Evolutionary conservation across 371 early-diverging fungal species (phyloP).

Genomic region (Nosema muscidifuracis): DNA sequence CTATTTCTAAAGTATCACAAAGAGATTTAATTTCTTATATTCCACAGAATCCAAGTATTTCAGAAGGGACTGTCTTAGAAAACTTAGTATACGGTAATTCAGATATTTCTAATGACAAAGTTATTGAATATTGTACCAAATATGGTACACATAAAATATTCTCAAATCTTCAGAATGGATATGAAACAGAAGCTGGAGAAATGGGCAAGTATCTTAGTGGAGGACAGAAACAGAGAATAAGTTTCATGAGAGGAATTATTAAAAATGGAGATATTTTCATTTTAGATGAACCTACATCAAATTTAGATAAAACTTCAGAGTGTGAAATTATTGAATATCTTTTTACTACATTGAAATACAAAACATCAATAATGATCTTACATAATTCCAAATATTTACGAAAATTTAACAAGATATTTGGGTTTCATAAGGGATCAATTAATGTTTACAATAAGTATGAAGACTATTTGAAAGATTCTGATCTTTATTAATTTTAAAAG

Average conservation of each 20-base stretch:
- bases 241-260: slow-evolving; percentile 65
- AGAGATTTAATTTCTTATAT: slow-evolving; percentile 43
- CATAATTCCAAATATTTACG: slow-evolving; percentile 73
- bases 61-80: slow-evolving; percentile 48
- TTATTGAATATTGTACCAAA: slow-evolving; percentile 21
- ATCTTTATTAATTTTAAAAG: slow-evolving; percentile 35
- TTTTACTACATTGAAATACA: slow-evolving; percentile 67
- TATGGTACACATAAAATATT: slow-evolving; percentile 46
- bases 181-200: slow-evolving; percentile 64
- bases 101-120: slow-evolving; percentile 14
- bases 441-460: slow-evolving; percentile 22
- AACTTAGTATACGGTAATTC: slow-evolving; percentile 45
- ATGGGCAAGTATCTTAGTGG: slow-evolving; percentile 61
- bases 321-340: slow-evolving; percentile 76
- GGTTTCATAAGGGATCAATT: slow-evolving; percentile 62
- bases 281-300: slow-evolving; percentile 65
- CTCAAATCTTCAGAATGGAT: slow-evolving; percentile 67
- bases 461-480: slow-evolving; percentile 18
- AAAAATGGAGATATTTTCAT: slow-evolving; percentile 64
- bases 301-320: slow-evolving; percentile 71
- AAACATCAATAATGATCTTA: slow-evolving; percentile 77
- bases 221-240: slow-evolving; percentile 69
- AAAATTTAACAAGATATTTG: slow-evolving; percentile 65
- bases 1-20: slow-evolving; percentile 26
- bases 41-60: slow-evolving; percentile 53